Evolutionary conservation across 2,329 filamentous ascomycete genomes (phyloP).

Genomic region (Trichoderma simmonsii): DNA sequence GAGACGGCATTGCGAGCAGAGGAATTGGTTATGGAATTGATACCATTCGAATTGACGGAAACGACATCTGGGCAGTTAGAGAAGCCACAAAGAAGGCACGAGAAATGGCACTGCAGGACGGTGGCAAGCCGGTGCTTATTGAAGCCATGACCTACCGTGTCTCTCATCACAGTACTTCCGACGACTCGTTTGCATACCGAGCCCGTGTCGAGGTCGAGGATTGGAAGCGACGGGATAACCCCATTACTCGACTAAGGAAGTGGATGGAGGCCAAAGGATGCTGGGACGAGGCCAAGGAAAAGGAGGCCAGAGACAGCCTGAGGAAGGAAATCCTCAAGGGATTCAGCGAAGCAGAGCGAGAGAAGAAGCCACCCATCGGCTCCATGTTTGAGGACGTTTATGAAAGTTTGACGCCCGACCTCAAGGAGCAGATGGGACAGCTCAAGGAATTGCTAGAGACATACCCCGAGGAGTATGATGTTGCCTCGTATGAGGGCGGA

Average conservation of each 20-base stretch:
- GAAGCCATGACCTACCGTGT: slow-evolving; percentile 99
- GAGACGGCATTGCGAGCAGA: slow-evolving; percentile 83
- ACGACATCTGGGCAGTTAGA: slow-evolving; percentile 85
- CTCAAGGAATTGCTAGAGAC: slow-evolving; percentile 73
- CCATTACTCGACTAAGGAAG: slow-evolving; percentile 79
- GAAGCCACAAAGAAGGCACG: slow-evolving; percentile 77
- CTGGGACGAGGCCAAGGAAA: slow-evolving; percentile 85
- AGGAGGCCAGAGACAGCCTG: slow-evolving; percentile 60
- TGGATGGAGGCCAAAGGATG: slow-evolving; percentile 81
- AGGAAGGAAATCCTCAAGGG: slow-evolving; percentile 77
- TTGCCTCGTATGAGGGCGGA: slow-evolving; percentile 72
- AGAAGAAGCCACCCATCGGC: slow-evolving; percentile 71
- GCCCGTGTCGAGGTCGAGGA: slow-evolving; percentile 91
- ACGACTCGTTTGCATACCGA: slow-evolving; percentile 95
- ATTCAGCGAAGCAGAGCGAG: slow-evolving; percentile 78
- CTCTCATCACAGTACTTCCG: slow-evolving; percentile 92
- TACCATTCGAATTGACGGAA: slow-evolving; percentile 89
- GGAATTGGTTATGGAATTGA: slow-evolving; percentile 92
- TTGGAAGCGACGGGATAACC: slow-evolving; percentile 89
- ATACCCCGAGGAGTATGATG: slow-evolving; percentile 91
- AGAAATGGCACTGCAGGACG: slow-evolving; percentile 71
- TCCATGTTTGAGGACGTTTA: slow-evolving; percentile 86
- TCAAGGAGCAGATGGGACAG: slow-evolving; percentile 66
- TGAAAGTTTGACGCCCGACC: slow-evolving; percentile 78
- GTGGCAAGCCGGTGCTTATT: slow-evolving; percentile 79